phyloP scores from a whole-genome alignment of 768 basidiomycete species.

The Jaapia argillacea region DNA sequence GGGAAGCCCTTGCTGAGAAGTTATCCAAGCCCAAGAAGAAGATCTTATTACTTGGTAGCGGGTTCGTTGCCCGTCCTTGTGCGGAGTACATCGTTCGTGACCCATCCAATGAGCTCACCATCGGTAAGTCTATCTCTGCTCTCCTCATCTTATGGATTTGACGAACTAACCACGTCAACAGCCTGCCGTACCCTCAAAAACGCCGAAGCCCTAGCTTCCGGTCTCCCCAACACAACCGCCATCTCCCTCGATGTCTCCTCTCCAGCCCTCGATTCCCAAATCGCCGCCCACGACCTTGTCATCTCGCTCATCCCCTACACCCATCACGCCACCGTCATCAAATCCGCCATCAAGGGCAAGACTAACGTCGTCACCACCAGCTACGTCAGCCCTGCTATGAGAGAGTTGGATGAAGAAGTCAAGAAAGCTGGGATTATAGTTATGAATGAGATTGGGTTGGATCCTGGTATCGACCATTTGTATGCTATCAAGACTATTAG shows the following conservation, averaged over 20 bases:
- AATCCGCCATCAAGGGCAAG: slow-evolving; percentile 81
- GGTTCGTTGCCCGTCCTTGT: slow-evolving; percentile 93
- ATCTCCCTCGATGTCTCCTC: slow-evolving; percentile 78
- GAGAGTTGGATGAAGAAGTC: slow-evolving; percentile 69
- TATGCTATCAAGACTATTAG: slow-evolving; percentile 91
- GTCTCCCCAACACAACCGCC: slow-evolving; percentile 61
- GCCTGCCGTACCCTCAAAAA: slow-evolving; percentile 82
- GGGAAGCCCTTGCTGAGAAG: slow-evolving; percentile 34
- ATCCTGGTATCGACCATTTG: slow-evolving; percentile 90
- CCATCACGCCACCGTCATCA: slow-evolving; percentile 81
- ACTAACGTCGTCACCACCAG: slow-evolving; percentile 94
- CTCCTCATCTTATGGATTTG: slow-evolving; percentile 1
- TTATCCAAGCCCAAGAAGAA: slow-evolving; percentile 48
- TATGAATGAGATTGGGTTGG: slow-evolving; percentile 96
- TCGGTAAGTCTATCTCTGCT: slow-evolving; percentile 43
- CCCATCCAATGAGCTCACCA: slow-evolving; percentile 73
- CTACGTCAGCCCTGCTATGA: slow-evolving; percentile 89
- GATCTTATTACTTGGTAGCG: slow-evolving; percentile 86
- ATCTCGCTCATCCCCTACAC: slow-evolving; percentile 97
- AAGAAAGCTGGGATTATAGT: slow-evolving; percentile 88
- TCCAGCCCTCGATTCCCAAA: slow-evolving; percentile 63
- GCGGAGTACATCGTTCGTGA: slow-evolving; percentile 87
- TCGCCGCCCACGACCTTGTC: slow-evolving; percentile 86
- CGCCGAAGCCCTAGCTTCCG: slow-evolving; percentile 58
- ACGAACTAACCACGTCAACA: slow-evolving; percentile 16